These are phyloP conservation scores for Fusarium transvaalense DNA, from an alignment of 2,329 filamentous ascomycete genomes.

Conservation along the genomic window DNA sequence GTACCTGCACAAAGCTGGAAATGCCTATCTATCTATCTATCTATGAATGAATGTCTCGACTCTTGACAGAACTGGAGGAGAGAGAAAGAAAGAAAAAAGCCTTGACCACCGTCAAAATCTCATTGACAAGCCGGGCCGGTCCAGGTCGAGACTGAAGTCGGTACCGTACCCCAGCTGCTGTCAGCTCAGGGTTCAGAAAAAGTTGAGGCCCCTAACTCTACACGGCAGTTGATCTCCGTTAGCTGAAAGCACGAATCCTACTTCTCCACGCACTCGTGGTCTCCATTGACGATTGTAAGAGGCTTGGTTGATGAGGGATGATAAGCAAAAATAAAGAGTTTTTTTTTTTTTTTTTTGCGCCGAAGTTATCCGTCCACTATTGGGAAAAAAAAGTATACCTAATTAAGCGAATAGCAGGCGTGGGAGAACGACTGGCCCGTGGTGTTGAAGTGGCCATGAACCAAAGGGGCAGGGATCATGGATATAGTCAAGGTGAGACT, in stretches of 20 bases:
- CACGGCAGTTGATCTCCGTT: constrained; percentile 25
- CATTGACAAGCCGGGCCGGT: constrained; percentile 2
- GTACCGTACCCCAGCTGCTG: constrained; percentile 13
- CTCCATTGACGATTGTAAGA: constrained; percentile 3
- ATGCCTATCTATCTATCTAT: no score
- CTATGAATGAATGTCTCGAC: background rate
- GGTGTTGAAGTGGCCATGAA: constrained; percentile 33
- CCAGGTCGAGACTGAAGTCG: constrained; percentile 2
- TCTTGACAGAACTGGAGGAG: background rate
- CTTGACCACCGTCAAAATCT: constrained; percentile 13
- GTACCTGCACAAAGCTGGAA: background rate
- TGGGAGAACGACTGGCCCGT: constrained; percentile 49
- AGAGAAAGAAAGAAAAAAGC: no score
- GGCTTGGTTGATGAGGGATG: background rate
- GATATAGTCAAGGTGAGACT: constrained; percentile 25
- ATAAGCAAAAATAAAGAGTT: background rate
- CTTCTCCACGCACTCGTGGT: constrained; percentile 3
- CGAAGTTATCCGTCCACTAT: constrained; percentile 26
- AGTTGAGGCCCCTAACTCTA: constrained; percentile 14
- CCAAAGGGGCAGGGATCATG: constrained; percentile 29
- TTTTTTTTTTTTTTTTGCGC: constrained; percentile 18
- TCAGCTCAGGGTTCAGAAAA: constrained; percentile 7
- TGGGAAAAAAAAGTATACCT: background rate
- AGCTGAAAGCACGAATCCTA: constrained; percentile 19
- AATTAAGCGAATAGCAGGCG: constrained; percentile 35